Evolutionary conservation across 176 grass and related monocot genomes (phyloP).

Genomic region (Hordeum marinum): DNA sequence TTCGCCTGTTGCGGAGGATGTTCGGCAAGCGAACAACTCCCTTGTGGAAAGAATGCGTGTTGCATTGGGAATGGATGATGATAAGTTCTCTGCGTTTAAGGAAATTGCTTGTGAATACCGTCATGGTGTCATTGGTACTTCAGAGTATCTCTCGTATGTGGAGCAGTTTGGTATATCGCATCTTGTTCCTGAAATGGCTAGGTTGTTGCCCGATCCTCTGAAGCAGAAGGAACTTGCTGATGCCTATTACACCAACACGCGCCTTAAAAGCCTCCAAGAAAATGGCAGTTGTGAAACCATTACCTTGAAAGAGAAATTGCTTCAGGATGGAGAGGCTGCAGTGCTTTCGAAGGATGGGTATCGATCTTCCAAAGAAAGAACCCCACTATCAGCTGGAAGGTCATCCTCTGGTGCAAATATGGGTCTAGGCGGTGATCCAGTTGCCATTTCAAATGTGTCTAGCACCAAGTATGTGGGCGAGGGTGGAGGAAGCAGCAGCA

Average conservation of each 20-base stretch:
- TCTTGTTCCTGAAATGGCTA: conserved; percentile 84
- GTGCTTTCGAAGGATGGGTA: conserved; percentile 83
- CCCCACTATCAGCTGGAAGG: neutral
- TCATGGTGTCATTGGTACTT: conserved; percentile 56
- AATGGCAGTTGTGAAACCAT: conserved; percentile 19
- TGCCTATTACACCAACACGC: conserved; percentile 58
- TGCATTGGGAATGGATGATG: conserved; percentile 68
- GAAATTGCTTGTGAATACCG: conserved; percentile 77
- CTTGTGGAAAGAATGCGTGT: conserved; percentile 71
- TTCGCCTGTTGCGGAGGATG: conserved; percentile 38
- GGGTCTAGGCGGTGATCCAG: neutral
- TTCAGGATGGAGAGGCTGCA: conserved; percentile 53
- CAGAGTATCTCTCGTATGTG: conserved; percentile 86
- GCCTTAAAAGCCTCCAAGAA: conserved; percentile 39
- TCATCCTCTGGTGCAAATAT: conserved; percentile 18
- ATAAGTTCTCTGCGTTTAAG: conserved; percentile 74
- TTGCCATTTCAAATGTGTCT: conserved; percentile 2
- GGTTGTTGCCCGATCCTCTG: conserved; percentile 59
- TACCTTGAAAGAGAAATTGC: conserved; percentile 25
- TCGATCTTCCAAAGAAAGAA: conserved; percentile 52
- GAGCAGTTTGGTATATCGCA: conserved; percentile 88
- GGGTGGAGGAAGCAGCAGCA: neutral
- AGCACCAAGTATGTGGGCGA: neutral
- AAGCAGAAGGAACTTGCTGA: conserved; percentile 82
- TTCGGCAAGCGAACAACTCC: conserved; percentile 59